phyloP scores from a whole-genome alignment of 2,329 filamentous ascomycete genomes.

The Arthrobotrys pseudoclavata region DNA sequence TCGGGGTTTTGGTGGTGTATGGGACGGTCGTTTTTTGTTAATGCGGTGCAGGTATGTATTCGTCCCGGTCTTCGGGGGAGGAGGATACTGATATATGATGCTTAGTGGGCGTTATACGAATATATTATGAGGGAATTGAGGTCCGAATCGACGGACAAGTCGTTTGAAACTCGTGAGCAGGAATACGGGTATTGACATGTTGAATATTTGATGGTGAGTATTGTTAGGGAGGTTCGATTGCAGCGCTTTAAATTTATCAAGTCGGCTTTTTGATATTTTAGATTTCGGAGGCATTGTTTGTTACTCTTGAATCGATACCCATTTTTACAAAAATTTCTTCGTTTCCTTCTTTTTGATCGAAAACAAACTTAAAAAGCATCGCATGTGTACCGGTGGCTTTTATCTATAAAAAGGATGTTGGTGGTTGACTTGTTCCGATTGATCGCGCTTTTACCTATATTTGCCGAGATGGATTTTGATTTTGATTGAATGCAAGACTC shows the following conservation, averaged over 20 bases:
- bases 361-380: neutral
- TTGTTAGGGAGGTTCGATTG: neutral
- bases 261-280: constrained; percentile 10
- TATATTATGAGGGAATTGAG: constrained; percentile 78
- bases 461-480: neutral
- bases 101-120: constrained; percentile 88
- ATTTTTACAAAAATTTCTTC: neutral
- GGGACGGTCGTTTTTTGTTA: constrained; percentile 87
- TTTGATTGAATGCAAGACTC: neutral
- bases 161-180: constrained; percentile 28
- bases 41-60: constrained; percentile 78
- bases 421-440: neutral
- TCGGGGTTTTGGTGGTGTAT: constrained; percentile 84
- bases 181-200: constrained; percentile 31
- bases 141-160: neutral
- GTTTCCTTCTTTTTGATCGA: neutral
- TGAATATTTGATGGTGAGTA: neutral
- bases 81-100: constrained; percentile 23
- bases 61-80: neutral
- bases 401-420: too few relatives aligned
- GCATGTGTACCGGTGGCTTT: neutral
- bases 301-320: constrained; percentile 33
- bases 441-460: neutral
- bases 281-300: constrained; percentile 24
- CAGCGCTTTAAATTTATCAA: constrained; percentile 5